Evolutionary conservation across 352 stramenopile genomes (phyloP), one percentile per base, ranked within the genome.

Genomic region (Pythium scleroteichum): DNA sequence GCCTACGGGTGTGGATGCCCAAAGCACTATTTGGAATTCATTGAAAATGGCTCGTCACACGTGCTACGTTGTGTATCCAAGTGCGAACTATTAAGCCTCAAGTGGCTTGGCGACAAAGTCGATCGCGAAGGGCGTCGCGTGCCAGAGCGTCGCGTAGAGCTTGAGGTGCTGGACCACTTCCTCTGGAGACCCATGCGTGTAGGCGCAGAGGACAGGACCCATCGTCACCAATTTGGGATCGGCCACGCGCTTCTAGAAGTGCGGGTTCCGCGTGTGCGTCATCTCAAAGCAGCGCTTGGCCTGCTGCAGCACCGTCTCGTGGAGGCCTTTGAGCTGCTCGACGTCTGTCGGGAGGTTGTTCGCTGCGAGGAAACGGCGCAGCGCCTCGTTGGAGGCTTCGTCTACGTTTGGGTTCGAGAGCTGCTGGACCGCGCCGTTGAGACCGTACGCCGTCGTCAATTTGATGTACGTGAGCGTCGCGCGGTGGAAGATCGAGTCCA

Each of bases 331-430:
- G 23, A 51, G 24, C 45, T 51, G 23, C 22, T 29, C 33, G 19
- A 55, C 48, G 19, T 55, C 32, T 20, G 48, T 32, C 16, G 48
- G 48, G 3, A 55, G 9, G 17, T 45, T 45, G 48, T 55, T 55
- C 6, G 27, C 16, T 0, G 0, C 2, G 2, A 55, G 48, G 44
- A 55, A 55, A 8, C 2, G 24, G 9, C 35, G 6, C 16, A 55
- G 8, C 19, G 23, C 1, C 3, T 17, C 35, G 9, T 45, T 44
- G 3, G 27, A 9, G 9, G 29, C 19, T 4, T 33, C 29, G 10
- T 42, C 29, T 2, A 13, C 32, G 12, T 22, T 32, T 1, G 45
- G 24, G 4, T 17, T 24, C 12, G 29, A 19, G 5, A 55, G 48
- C 48, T 27, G 13, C 29, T 44, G n/a, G 3, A 55, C 35, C 29